A percentile compares a stretch with the other conserved stretches of the same genome.
Evolutionary conservation across 2,329 filamentous ascomycete genomes (phyloP).

Genomic region (Pyricularia grisea): DNA sequence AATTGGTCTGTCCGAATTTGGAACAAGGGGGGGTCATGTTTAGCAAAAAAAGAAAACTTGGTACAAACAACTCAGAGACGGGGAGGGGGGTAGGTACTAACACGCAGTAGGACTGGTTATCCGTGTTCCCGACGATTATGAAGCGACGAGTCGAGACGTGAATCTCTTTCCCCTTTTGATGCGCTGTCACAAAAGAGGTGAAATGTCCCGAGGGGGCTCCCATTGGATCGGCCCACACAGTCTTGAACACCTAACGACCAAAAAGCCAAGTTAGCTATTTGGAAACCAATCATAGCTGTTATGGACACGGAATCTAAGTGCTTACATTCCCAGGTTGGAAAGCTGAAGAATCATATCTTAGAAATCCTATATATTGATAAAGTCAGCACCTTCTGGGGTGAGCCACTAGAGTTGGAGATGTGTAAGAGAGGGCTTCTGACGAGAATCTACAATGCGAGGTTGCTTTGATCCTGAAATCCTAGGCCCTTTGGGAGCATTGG

Average conservation of each 20-base stretch:
- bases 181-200: background rate
- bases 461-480: background rate
- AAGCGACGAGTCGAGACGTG: constrained; percentile 44
- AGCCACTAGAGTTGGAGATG: background rate
- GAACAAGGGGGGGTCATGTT: background rate
- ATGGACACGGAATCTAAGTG: background rate
- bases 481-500: background rate
- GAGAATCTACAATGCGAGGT: background rate
- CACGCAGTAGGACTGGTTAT: constrained; percentile 47
- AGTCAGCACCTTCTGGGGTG: background rate
- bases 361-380: background rate
- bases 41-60: background rate
- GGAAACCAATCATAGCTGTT: background rate
- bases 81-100: constrained; percentile 24
- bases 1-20: constrained; percentile 40
- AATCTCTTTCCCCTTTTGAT: constrained; percentile 22
- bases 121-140: constrained; percentile 40
- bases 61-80: background rate
- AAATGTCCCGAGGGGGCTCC: constrained; percentile 20
- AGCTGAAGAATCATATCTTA: background rate
- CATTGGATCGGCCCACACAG: constrained; percentile 43
- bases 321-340: background rate
- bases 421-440: background rate
- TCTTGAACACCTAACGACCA: constrained; percentile 40
- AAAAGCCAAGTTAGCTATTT: background rate